Evolutionary conservation across 1,139 yeast species (phyloP), one percentile per base, ranked within the genome.

Genomic region (Lodderomyces margitis): DNA sequence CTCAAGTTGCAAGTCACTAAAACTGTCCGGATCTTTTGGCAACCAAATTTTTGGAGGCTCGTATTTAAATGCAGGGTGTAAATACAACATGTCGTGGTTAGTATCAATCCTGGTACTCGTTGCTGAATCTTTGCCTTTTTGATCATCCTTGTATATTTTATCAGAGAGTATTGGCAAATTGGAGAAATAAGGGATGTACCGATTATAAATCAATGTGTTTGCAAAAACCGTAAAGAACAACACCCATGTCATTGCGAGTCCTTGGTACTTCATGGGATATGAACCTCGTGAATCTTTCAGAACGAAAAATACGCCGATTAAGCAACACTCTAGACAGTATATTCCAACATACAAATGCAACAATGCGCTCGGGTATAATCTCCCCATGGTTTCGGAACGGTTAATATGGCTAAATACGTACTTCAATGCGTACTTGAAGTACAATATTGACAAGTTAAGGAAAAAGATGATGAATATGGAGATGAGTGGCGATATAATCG

Each of bases 401-500:
- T 79, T 74, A 17, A 63, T 61, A 45, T 66, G 68, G 47, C 68
- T 68, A 52, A 74, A 74, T 43, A 81, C 76, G 56, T 73, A 78
- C 53, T 74, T 74, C 58, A 85, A 65, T 21, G 81, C 70, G 63
- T 86, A 85, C 59, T 86, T 86, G 66, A 80, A 86, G 14, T 91
- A 82, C 17, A 81, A 51, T 46, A 79, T 68, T 9, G 81, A 75
- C 49, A 86, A 59, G 1, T 66, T 53, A 42, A 87, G 77, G 2
- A 88, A 72, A 44, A 84, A 58, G 5, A 79, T 64, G 28, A 87
- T 72, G 50, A 85, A 80, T 0, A 86, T 58, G 4, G 86, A 68
- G 2, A 89, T 84, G 43, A 87, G 52, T 1, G 97, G 97, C 0
- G 95, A 81, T 7, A 89, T 78, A 4, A 87, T 77, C 5, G 88